phyloP scores from a whole-genome alignment of 2,329 filamentous ascomycete species.

The Alternaria sp. region DNA sequence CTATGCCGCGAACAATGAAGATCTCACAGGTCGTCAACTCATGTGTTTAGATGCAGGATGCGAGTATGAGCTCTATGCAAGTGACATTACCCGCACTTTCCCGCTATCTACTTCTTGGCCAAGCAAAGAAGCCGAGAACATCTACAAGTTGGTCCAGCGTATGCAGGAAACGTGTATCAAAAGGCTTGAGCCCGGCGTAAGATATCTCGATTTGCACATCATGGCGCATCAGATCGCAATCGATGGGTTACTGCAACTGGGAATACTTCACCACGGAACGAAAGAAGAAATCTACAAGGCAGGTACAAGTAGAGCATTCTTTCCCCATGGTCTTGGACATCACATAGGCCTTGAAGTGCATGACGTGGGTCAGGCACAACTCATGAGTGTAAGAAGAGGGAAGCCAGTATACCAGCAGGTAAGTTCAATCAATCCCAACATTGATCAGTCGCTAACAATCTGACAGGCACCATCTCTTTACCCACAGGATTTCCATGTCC shows the following conservation, averaged over 20 bases:
- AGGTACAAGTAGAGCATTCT: constrained; percentile 86
- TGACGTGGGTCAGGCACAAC: constrained; percentile 58
- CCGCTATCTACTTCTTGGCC: constrained; percentile 75
- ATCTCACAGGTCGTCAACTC: constrained; percentile 72
- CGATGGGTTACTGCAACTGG: constrained; percentile 71
- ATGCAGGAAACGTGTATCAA: constrained; percentile 82
- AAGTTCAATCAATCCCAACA: not conserved
- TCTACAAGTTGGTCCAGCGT: constrained; percentile 77
- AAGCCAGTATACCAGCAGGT: constrained; percentile 34
- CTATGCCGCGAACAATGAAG: constrained; percentile 80
- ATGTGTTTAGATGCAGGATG: constrained; percentile 87
- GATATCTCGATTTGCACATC: constrained; percentile 75
- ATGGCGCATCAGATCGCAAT: constrained; percentile 76
- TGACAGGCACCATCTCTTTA: constrained; percentile 36
- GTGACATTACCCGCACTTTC: constrained; percentile 88
- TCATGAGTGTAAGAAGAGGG: constrained; percentile 40
- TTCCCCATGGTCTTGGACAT: constrained; percentile 89
- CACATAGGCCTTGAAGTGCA: constrained; percentile 94
- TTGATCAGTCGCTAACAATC: constrained; percentile 13
- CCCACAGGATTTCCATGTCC: constrained; percentile 39
- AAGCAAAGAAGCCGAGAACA: constrained; percentile 69
- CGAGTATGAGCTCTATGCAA: constrained; percentile 85
- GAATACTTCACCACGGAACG: constrained; percentile 71
- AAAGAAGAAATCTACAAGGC: constrained; percentile 75
- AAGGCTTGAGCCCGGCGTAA: constrained; percentile 70